Base-by-base conservation (phyloP, 306 rosid species). In the Malus orientalis region DNA sequence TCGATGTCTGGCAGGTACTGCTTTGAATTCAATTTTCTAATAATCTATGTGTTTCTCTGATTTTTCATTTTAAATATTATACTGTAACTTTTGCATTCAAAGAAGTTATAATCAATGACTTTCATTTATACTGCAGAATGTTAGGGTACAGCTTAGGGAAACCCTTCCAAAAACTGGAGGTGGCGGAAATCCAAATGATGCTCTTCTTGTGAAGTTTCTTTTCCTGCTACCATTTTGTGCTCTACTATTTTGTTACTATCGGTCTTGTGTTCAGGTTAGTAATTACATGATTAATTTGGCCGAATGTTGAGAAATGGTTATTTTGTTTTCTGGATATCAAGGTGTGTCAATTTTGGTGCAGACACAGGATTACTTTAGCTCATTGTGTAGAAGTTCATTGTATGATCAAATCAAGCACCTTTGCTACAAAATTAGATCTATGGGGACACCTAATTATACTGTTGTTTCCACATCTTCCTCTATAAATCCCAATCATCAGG, bases 1-100 rank as follows among this genome's bases (percentile, higher is more conserved):
- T 96, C 62, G 99, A 92, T 91, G 95, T 93, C 79, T 96, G 99
- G 99, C 98, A 92, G 99, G 99, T 96, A 88, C 73, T 66, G 27
- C 67, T 49, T 44, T 76, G 62, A 59, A 65, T 47, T 84, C 9
- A 14, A 4, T 23, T 42, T 59, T 64, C 42, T 71, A 55, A 23
- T 38, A 58, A 5, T 64, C 12, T 64, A 12, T 10, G 11, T 22
- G 16, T 58, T 80, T 58, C 6, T n/a, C 36, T 29, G 44, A 4
- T 20, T 8, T 20, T 36, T 10, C 18, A 27, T 32, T 8, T 32
- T 32, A 33, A 20, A 29, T 63, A 33, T 18, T 36, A 63, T 63
- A 4, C 11, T 67, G 8, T 63, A 65, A 8, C 40, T 60, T 13
- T 70, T 65, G 62, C 33, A 71, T 38, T 59, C 51, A 67, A 27